Evolutionary conservation across 768 basidiomycete genomes (phyloP).

Genomic region (Tulasnella sp.): DNA sequence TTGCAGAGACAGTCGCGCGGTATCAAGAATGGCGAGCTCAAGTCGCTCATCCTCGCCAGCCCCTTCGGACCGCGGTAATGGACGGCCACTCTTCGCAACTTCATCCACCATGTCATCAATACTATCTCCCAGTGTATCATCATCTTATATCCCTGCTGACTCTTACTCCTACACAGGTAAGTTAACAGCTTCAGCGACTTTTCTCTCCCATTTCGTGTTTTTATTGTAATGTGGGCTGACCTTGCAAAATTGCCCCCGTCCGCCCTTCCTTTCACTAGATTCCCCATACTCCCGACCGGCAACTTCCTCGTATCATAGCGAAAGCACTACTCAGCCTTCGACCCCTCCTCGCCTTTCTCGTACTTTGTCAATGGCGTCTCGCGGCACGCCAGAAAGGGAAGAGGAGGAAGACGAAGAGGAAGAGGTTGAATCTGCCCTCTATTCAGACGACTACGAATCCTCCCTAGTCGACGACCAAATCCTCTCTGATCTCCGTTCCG

Average conservation of each 20-base stretch:
- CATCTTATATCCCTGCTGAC: neutral
- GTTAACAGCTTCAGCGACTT: neutral
- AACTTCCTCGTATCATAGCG: neutral
- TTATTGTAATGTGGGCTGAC: neutral
- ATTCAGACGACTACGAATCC: neutral
- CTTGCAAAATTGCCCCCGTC: neutral
- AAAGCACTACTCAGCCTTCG: neutral
- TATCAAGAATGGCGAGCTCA: slow-evolving; percentile 1
- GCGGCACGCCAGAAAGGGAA: slow-evolving; percentile 5
- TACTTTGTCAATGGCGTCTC: slow-evolving; percentile 11
- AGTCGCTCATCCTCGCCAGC: neutral
- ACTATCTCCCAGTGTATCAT: slow-evolving; percentile 9
- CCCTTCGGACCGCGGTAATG: neutral
- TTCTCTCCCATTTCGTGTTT: neutral
- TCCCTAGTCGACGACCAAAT: slow-evolving; percentile 19
- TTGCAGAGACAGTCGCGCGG: neutral
- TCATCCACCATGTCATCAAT: slow-evolving; percentile 14
- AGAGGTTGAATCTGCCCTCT: slow-evolving; percentile 7
- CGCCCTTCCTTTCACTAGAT: neutral
- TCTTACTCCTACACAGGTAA: neutral
- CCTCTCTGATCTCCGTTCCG: slow-evolving; percentile 19
- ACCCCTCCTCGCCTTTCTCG: slow-evolving; percentile 12
- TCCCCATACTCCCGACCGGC: neutral
- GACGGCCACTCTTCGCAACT: slow-evolving; percentile 10
- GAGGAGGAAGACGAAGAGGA: neutral